These are phyloP conservation scores for Effrenium voratum DNA, from an alignment of 73 alveolate species.

Conservation along the genomic window DNA sequence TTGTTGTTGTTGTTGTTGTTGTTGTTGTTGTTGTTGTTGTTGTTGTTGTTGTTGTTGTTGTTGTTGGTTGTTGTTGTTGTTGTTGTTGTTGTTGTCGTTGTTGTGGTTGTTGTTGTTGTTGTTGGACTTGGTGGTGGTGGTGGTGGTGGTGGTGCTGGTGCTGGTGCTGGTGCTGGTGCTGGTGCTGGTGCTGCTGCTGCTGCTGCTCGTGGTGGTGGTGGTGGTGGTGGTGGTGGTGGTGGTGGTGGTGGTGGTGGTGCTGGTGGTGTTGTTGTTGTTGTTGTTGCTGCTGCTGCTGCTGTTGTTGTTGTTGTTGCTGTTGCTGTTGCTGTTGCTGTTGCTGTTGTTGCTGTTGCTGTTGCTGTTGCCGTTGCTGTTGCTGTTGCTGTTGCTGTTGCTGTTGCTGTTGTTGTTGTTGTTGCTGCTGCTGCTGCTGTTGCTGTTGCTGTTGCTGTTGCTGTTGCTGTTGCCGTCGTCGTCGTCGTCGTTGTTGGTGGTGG, in stretches of 20 bases:
- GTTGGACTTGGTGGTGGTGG: neutral
- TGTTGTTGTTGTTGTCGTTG: no score
- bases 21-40: no score
- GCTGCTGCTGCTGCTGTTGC: neutral
- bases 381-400: neutral
- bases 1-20: no score
- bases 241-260: conserved; percentile 2
- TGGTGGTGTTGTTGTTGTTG: neutral
- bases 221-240: conserved; percentile 6
- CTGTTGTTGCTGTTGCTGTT: neutral
- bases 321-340: neutral
- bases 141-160: conserved; percentile 1
- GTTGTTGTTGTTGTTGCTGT: neutral
- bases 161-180: neutral
- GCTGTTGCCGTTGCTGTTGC: neutral
- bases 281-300: neutral
- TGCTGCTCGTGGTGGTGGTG: neutral
- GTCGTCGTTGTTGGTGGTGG: neutral
- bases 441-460: neutral
- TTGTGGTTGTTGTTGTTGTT: no score
- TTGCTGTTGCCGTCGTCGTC: neutral
- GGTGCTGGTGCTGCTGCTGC: neutral
- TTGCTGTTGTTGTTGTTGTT: neutral
- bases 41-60: no score
- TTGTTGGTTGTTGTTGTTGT: no score